Percentiles rank a stretch among this genome's conserved stretches.
phyloP scores from a whole-genome alignment of 2,329 filamentous ascomycete genomes.

The Aspergillus pseudotamarii region DNA sequence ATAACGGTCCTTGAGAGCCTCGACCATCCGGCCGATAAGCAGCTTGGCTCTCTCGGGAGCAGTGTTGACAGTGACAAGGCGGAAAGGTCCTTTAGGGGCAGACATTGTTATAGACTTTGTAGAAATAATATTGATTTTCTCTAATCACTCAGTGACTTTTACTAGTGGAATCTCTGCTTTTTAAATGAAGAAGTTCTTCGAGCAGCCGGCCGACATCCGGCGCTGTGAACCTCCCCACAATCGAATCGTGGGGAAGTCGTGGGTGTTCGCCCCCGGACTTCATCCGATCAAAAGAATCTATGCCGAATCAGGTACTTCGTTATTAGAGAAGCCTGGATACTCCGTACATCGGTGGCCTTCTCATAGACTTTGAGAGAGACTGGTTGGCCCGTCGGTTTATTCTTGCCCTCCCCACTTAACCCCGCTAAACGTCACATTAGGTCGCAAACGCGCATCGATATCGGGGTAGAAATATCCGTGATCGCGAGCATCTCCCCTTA shows the following conservation, averaged over 20 bases:
- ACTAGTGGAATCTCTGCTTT: neutral
- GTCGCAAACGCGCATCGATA: slow-evolving; percentile 4
- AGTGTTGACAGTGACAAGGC: slow-evolving; percentile 69
- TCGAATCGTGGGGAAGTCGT: slow-evolving; percentile 17
- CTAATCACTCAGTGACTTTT: neutral
- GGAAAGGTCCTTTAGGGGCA: slow-evolving; percentile 59
- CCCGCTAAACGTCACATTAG: slow-evolving; percentile 2
- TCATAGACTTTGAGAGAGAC: neutral
- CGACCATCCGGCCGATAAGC: slow-evolving; percentile 63
- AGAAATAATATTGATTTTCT: neutral
- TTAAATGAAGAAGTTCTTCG: neutral
- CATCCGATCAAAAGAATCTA: slow-evolving; percentile 20
- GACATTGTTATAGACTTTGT: slow-evolving; percentile 25
- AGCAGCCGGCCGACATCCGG: neutral
- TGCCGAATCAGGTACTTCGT: slow-evolving; percentile 1
- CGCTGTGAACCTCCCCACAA: slow-evolving; percentile 22
- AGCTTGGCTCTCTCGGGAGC: slow-evolving; percentile 66
- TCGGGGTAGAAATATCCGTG: slow-evolving; percentile 31
- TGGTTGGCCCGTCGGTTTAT: slow-evolving; percentile 7
- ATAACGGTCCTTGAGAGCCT: slow-evolving; percentile 65
- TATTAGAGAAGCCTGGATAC: neutral
- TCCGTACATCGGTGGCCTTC: neutral
- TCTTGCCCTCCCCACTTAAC: slow-evolving; percentile 21
- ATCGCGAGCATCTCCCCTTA: neutral
- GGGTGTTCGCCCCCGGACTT: slow-evolving; percentile 8